Percentiles rank a stretch among this genome's conserved stretches.
Conservation (phyloP, 75 land plant genomes). For the Cryptomeria japonica region DNA sequence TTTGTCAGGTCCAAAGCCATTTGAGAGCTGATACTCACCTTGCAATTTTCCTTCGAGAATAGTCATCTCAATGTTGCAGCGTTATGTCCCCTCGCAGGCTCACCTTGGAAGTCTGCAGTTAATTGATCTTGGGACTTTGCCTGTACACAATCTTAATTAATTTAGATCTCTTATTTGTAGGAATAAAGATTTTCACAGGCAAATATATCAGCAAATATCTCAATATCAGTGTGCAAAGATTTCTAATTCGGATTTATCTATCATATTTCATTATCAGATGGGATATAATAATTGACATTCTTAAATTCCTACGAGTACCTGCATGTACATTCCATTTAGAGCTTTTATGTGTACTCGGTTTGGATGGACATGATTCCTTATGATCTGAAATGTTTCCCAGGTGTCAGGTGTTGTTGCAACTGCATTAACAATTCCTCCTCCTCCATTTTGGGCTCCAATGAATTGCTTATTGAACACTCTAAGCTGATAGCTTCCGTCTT, state of each 20-base stretch:
- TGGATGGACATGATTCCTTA: too few relatives aligned
- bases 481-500: slow-evolving; percentile 33
- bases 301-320: too few relatives aligned
- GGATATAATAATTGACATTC: too few relatives aligned
- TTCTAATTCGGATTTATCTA: too few relatives aligned
- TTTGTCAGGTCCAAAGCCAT: slow-evolving; percentile 32
- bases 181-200: too few relatives aligned
- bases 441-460: slow-evolving; percentile 25
- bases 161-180: too few relatives aligned
- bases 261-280: too few relatives aligned
- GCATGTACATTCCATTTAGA: too few relatives aligned
- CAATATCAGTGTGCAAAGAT: too few relatives aligned
- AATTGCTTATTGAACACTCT: slow-evolving; percentile 64
- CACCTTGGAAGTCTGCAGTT: slow-evolving; percentile 41
- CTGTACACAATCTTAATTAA: slow-evolving; percentile 21
- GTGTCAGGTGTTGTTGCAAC: slow-evolving; percentile 17
- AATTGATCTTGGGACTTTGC: slow-evolving; percentile 27
- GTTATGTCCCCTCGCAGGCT: slow-evolving; percentile 30
- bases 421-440: slow-evolving; percentile 30
- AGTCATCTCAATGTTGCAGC: slow-evolving; percentile 40
- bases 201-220: too few relatives aligned
- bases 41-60: slow-evolving; percentile 8
- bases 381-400: too few relatives aligned
- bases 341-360: too few relatives aligned
- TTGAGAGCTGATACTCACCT: slow-evolving; percentile 47